Base-by-base conservation (phyloP, 805 yeast species). In the Saccharomycopsis schoenii region DNA sequence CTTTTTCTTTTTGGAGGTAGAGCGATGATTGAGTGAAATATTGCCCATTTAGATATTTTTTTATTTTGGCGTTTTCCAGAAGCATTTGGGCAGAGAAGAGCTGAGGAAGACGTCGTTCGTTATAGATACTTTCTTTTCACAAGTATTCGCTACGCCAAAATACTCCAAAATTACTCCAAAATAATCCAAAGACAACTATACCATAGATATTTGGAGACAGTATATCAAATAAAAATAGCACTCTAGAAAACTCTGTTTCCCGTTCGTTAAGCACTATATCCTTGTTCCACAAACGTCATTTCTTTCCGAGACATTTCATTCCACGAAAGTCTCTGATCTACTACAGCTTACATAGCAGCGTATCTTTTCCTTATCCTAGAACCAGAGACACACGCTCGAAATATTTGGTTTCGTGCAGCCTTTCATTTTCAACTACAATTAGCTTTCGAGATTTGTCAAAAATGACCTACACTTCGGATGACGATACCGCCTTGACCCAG, bases 401-500 rank as follows among this genome's bases (percentile, higher is more conserved):
- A 42, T 42, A 19, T 17, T 17, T 15, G 50, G 5, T 19, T 40
- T 14, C 14, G 15, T 6, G 6, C 14, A 12, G 6, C 21, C 34
- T 24, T 21, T 47, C 34, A 4, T 47, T 47, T 47, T 47, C 52
- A 4, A 15, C 52, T 19, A 21, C 52, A 12, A 21, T 4, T 11
- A 11, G n/a, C 52, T 12, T n/a, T 14, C n/a, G n/a, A 47, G 9
- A 21, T 6, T 47, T 47, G 52, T 21, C 34, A 47, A 47, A 47
- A 47, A 47, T 47, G 52, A 47, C 52, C 2, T 47, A 47, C 34
- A 47, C 52, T 24, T 47, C 52, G 12, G 76, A 73, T n/a, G 74
- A 71, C 54, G 74, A 71, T 52, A 60, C 72, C 17, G 71, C 61
- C n/a, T 56, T 57, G 55, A 55, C 60, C 8, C 58, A 54, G 40